Evolutionary conservation across 2,329 filamentous ascomycete species (phyloP).

Genomic region (Scortechinia acanthostroma): DNA sequence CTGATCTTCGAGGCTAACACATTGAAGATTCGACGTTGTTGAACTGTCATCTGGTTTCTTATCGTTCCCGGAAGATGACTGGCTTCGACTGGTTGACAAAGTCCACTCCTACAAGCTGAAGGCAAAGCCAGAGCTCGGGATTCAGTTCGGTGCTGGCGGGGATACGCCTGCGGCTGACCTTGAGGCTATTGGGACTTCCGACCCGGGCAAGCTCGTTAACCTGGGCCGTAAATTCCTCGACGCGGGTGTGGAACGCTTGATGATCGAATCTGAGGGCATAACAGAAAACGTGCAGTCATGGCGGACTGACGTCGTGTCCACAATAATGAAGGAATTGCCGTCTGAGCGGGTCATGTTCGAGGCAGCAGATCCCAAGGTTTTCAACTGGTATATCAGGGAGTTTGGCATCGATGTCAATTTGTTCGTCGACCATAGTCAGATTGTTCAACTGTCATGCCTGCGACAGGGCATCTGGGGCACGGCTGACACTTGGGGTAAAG

Average conservation of each 20-base stretch:
- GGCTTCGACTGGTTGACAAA: conserved; percentile 36
- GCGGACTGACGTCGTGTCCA: conserved; percentile 45
- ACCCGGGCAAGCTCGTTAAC: conserved; percentile 37
- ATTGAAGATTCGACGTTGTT: conserved; percentile 40
- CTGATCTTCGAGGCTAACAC: too few relatives aligned
- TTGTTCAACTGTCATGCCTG: conserved; percentile 42
- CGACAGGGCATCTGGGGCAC: conserved; percentile 45
- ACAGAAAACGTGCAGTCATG: conserved; percentile 45
- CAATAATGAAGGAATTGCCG: conserved; percentile 39
- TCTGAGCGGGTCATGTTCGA: conserved; percentile 48
- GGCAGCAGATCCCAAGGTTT: conserved; percentile 43
- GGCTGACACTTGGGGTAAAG: conserved; percentile 44
- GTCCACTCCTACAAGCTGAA: conserved; percentile 36
- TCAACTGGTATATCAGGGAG: conserved; percentile 47
- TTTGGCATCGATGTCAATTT: conserved; percentile 48
- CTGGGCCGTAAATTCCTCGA: conserved; percentile 39
- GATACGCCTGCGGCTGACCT: conserved; percentile 37
- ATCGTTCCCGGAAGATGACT: conserved; percentile 42
- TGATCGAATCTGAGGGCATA: conserved; percentile 53
- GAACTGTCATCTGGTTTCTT: conserved; percentile 44
- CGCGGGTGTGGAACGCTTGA: conserved; percentile 42
- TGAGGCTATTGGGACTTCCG: conserved; percentile 35
- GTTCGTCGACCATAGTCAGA: conserved; percentile 49
- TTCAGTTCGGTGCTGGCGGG: conserved; percentile 47
- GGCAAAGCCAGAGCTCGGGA: conserved; percentile 45